Evolutionary conservation across 305 asterid species (phyloP).

Genomic region (Andrographis paniculata): DNA sequence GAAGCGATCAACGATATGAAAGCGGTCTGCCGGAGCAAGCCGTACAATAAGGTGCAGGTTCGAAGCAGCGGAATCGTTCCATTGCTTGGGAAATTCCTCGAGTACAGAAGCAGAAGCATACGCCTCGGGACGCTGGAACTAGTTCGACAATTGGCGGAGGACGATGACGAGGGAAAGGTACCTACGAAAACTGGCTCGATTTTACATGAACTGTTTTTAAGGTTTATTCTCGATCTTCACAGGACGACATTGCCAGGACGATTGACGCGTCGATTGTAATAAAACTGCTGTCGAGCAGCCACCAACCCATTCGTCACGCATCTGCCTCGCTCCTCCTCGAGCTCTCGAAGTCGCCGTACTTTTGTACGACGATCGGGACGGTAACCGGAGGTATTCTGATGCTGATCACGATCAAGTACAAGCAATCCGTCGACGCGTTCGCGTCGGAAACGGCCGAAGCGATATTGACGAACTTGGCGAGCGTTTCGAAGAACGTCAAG

Average conservation of each 20-base stretch:
- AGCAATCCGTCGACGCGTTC: slow-evolving; percentile 36
- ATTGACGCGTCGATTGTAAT: slow-evolving; percentile 37
- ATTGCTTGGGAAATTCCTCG: slow-evolving; percentile 42
- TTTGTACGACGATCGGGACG: slow-evolving; percentile 32
- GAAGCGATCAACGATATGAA: slow-evolving; percentile 62
- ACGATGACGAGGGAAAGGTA: slow-evolving; percentile 54
- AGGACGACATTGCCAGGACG: slow-evolving; percentile 45
- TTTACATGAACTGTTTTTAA: too few species aligned
- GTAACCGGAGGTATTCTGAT: slow-evolving; percentile 63
- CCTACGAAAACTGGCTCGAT: too few species aligned
- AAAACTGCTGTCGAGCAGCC: slow-evolving; percentile 57
- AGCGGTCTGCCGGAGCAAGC: slow-evolving; percentile 37
- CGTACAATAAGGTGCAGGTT: slow-evolving; percentile 46
- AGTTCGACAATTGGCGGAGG: slow-evolving; percentile 50
- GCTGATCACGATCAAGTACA: slow-evolving; percentile 57
- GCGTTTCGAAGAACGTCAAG: slow-evolving; percentile 47
- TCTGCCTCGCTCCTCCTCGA: slow-evolving; percentile 44
- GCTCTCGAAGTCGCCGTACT: slow-evolving; percentile 40
- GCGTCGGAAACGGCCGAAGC: slow-evolving; percentile 45
- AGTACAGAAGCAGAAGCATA: slow-evolving; percentile 45
- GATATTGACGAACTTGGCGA: slow-evolving; percentile 65
- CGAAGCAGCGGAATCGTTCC: slow-evolving; percentile 55
- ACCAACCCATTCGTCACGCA: slow-evolving; percentile 50
- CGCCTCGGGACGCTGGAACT: slow-evolving; percentile 39
- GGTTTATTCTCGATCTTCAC: too few species aligned